Evolutionary conservation across 345 rosid species (phyloP).

Genomic region (Salix exigua): DNA sequence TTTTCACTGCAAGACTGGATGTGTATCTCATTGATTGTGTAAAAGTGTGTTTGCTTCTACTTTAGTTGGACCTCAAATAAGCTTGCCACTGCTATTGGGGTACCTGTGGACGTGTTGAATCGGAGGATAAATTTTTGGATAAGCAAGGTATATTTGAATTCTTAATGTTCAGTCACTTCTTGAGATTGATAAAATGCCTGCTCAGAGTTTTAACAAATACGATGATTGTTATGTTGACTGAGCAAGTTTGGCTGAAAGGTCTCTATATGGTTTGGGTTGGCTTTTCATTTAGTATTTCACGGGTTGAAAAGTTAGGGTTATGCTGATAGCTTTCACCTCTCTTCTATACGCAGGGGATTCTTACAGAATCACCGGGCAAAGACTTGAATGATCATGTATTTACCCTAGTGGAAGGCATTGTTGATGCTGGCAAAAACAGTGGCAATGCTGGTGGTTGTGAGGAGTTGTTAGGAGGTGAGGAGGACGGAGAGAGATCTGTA

Average conservation of each 20-base stretch:
- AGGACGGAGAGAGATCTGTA: slow-evolving; percentile 69
- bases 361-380: slow-evolving; percentile 60
- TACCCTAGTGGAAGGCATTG: slow-evolving; percentile 60
- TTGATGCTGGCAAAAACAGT: slow-evolving; percentile 55
- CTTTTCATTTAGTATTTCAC: background rate
- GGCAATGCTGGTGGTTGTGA: slow-evolving; percentile 40
- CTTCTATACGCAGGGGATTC: slow-evolving; percentile 59
- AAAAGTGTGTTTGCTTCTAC: slow-evolving; percentile 12
- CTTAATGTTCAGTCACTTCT: background rate
- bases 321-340: slow-evolving; percentile 3
- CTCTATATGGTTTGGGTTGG: background rate
- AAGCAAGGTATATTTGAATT: slow-evolving; percentile 55
- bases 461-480: slow-evolving; percentile 71
- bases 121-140: slow-evolving; percentile 84
- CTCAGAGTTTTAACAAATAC: background rate
- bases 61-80: slow-evolving; percentile 78
- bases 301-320: background rate
- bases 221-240: background rate
- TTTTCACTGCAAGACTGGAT: slow-evolving; percentile 1
- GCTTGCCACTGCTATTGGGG: slow-evolving; percentile 65
- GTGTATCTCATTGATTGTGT: background rate
- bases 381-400: slow-evolving; percentile 45
- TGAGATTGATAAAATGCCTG: background rate
- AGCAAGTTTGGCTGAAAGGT: slow-evolving; percentile 1
- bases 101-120: slow-evolving; percentile 65